Base-by-base conservation (phyloP, 371 early-diverging fungal species). In the Apophysomyces sp. region DNA sequence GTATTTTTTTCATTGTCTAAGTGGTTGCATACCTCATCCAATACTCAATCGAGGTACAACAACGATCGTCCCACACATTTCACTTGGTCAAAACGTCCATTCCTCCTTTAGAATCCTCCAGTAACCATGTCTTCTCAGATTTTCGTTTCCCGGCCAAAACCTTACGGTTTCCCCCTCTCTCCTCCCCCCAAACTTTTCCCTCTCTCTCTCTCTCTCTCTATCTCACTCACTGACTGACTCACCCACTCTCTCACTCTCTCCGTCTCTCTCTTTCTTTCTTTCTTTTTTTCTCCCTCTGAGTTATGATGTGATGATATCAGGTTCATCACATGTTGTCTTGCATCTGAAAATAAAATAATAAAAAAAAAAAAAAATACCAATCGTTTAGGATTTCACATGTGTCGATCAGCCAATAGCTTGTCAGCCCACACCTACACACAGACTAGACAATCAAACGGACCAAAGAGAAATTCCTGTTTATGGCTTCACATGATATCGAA, bases 71-170 rank as follows among this genome's bases (percentile, higher is more conserved):
- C 21, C 49, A 44, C 49, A 44, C 21, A 44, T 44, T 44, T 21
- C n/a, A 44, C 49, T 18, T 44, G 49, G 49, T 44, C 49, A 44
- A 44, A 44, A 44, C 49, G 49, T 44, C 49, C n/a, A n/a, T n/a
- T n/a, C n/a, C n/a, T n/a, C n/a, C n/a, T n/a, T n/a, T n/a, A n/a
- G n/a, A n/a, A 44, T 44, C 34, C 13, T 34, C 34, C 13, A 2
- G 34, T 2, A 34, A 34, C 34, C 13, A 11, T 13, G 34, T 2
- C 34, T 34, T 34, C 4, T 13, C 34, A 11, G 34, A 34, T 34
- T 34, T n/a, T 34, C 34, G 8, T 34, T 34, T 34, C 13, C 34
- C 34, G 34, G 13, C 34, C 13, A 13, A 8, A 34, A 34, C 34
- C 13, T 11, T 34, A 8, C 13, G 13, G 8, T 34, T 34, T 34